These are phyloP conservation scores for Carex scoparia DNA, from an alignment of 176 grass and related monocot genomes.

Conservation along the genomic window DNA sequence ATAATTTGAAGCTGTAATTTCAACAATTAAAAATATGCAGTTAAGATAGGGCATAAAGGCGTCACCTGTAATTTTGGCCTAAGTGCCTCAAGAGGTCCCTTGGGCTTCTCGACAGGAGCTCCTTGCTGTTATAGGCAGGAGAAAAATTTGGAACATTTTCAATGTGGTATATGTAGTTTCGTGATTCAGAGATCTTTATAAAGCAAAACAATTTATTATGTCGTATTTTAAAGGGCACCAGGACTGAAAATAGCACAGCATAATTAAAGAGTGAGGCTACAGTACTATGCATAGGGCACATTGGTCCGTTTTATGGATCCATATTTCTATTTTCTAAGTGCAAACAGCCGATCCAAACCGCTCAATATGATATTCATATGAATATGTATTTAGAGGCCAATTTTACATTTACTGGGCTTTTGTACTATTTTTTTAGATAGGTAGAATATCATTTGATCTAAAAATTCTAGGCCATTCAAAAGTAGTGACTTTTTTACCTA, in stretches of 20 bases:
- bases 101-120: constrained; percentile 60
- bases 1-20: not conserved
- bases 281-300: too few species aligned
- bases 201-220: not conserved
- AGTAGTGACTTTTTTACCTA: too few species aligned
- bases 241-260: not conserved
- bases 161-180: not conserved
- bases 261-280: too few species aligned
- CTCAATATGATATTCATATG: too few species aligned
- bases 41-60: constrained; percentile 18
- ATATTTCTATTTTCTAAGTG: too few species aligned
- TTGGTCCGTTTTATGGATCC: too few species aligned
- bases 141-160: not conserved
- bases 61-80: constrained; percentile 85
- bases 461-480: too few species aligned
- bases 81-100: constrained; percentile 87
- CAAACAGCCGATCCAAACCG: too few species aligned
- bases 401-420: too few species aligned
- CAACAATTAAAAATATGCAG: not conserved
- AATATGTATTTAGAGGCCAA: too few species aligned
- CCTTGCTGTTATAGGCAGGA: constrained; percentile 54
- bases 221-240: not conserved
- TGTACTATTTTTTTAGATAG: too few species aligned
- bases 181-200: constrained; percentile 2
- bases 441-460: too few species aligned